phyloP scores from a whole-genome alignment of 2,329 filamentous ascomycete species.

The Epichloe sylvatica region DNA sequence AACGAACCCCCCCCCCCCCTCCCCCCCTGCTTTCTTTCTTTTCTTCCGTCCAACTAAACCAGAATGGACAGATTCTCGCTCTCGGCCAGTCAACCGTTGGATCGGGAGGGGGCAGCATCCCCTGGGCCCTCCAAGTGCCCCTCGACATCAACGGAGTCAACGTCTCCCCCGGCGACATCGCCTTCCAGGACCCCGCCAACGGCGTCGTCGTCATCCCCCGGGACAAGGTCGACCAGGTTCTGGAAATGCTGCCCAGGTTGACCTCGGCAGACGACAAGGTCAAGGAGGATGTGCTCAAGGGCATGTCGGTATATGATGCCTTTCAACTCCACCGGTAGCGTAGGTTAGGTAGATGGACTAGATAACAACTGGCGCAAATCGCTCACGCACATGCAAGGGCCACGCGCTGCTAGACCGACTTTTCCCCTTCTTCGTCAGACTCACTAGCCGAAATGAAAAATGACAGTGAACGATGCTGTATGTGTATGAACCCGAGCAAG shows the following conservation, averaged over 20 bases:
- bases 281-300: slow-evolving; percentile 49
- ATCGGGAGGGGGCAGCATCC: slow-evolving; percentile 39
- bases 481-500: too few species aligned
- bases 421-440: too few species aligned
- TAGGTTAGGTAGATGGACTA: background rate
- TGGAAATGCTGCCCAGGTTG: slow-evolving; percentile 43
- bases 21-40: background rate
- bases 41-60: too few species aligned
- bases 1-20: background rate
- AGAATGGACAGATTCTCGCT: slow-evolving; percentile 34
- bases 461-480: too few species aligned
- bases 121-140: slow-evolving; percentile 37
- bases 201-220: slow-evolving; percentile 55
- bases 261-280: slow-evolving; percentile 42
- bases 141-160: slow-evolving; percentile 28
- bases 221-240: slow-evolving; percentile 42
- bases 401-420: too few species aligned
- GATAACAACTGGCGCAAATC: background rate
- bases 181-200: slow-evolving; percentile 56
- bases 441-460: too few species aligned
- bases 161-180: slow-evolving; percentile 45
- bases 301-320: slow-evolving; percentile 49
- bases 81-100: slow-evolving; percentile 44
- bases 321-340: slow-evolving; percentile 41
- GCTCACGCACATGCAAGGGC: background rate